phyloP scores from a whole-genome alignment of 345 rosid genomes.

The Kernera saxatilis region DNA sequence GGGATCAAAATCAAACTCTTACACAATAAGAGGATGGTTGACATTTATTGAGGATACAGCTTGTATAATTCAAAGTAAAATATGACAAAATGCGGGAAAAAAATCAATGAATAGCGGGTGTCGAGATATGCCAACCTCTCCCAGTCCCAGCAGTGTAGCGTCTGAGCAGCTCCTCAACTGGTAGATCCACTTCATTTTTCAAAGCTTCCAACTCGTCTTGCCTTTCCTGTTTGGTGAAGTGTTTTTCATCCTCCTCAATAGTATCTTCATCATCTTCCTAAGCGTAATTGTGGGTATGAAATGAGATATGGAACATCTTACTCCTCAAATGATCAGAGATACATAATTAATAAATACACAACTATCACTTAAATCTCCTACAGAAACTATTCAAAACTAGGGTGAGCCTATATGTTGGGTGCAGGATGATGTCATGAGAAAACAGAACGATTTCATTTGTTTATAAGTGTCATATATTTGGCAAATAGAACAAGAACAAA shows the following conservation, averaged over 20 bases:
- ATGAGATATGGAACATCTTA: conserved; percentile 14
- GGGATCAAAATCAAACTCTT: conserved; percentile 8
- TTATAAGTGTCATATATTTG: not conserved
- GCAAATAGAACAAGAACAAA: not conserved
- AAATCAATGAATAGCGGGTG: not conserved
- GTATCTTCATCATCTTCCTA: conserved; percentile 99
- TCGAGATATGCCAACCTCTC: conserved; percentile 43
- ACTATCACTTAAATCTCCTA: not conserved
- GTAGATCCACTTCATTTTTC: conserved; percentile 72
- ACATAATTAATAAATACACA: not conserved
- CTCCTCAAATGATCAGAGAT: not conserved
- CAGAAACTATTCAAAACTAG: not conserved
- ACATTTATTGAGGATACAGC: not conserved
- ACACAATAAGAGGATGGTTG: conserved; percentile 4
- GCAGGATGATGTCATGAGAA: not conserved
- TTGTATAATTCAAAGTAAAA: not conserved
- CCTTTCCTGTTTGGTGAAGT: conserved; percentile 76
- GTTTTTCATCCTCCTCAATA: conserved; percentile 91
- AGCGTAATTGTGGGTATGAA: conserved; percentile 27
- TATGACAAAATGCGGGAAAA: not conserved
- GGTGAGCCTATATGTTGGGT: conserved; percentile 1
- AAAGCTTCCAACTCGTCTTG: conserved; percentile 88
- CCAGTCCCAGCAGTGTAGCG: conserved; percentile 44
- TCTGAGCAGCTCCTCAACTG: conserved; percentile 80
- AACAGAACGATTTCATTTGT: not conserved